Evolutionary conservation across 345 rosid species (phyloP), one percentile per base, ranked within the genome.

Genomic region (Eucalyptus dawsonii): DNA sequence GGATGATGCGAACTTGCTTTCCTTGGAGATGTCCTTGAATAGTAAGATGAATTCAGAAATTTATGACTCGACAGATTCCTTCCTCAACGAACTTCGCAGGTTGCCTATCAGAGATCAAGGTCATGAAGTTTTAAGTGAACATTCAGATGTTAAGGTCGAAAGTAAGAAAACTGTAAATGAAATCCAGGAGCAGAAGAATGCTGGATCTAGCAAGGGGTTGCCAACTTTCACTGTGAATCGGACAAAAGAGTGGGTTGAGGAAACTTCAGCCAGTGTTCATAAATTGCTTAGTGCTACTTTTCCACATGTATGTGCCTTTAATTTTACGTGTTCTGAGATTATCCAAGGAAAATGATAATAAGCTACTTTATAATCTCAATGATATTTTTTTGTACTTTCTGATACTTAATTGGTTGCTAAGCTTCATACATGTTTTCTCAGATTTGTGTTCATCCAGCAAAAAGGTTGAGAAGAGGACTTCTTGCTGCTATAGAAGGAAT

Each of bases 371-470:
- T 31, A 50, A 83, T n/a, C 83, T 56, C 88, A 62, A 29, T 67
- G 50, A 31, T 86, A 56, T 87, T 62, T 45, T 56, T 15, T 10
- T 60, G 50, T n/a, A 42, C 40, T 85, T 51, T 51, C 45, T 31
- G 86, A 87, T 37, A 83, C 89, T 87, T 56, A 58, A 50, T 88
- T n/a, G 62, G 47, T 44, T 88, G 37, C 45, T 87, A 86, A 88
- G 49, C 37, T 76, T 88, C 88, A n/a, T 44, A 15, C 89, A 54
- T 80, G 21, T 90, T 91, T 86, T 90, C 62, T 88, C 94, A 97
- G 99, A 94, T 97, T 88, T 96, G 96, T 93, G 92, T 92, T 92
- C 98, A 97, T 91, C 97, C 96, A 91, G 92, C 95, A 7, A 90
- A 94, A 34, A 95, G 89, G 94, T 92, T 97, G 88, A 94, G 99